These are phyloP conservation scores for Boletales sp. DNA, from an alignment of 768 basidiomycete species.

Conservation along the genomic window DNA sequence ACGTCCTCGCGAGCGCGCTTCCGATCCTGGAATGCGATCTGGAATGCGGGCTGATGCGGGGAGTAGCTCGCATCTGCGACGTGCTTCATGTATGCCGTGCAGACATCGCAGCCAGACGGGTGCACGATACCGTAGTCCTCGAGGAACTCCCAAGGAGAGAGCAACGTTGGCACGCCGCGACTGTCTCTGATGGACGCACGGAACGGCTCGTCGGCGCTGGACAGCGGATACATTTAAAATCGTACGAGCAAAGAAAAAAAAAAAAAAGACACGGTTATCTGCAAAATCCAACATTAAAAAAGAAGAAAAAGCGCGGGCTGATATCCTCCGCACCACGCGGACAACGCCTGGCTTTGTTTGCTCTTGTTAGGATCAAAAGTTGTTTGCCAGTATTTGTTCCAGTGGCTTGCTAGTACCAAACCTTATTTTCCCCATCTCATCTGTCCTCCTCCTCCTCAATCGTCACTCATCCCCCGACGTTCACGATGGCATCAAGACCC, in stretches of 20 bases:
- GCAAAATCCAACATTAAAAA: not conserved
- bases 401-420: constrained; percentile 31
- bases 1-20: constrained; percentile 37
- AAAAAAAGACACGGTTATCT: not conserved
- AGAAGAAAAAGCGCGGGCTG: constrained; percentile 5
- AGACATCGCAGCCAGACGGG: constrained; percentile 36
- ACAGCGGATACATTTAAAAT: constrained; percentile 31
- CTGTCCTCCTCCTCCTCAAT: not conserved
- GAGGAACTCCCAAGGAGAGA: constrained; percentile 39
- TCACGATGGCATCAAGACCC: constrained; percentile 85
- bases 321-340: constrained; percentile 32
- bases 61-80: constrained; percentile 38
- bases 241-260: not conserved
- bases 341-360: constrained; percentile 29
- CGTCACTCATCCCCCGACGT: constrained; percentile 30
- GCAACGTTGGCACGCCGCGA: constrained; percentile 31
- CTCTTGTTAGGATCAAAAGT: constrained; percentile 17
- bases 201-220: constrained; percentile 30
- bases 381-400: constrained; percentile 16
- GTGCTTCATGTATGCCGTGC: constrained; percentile 39
- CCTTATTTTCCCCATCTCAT: constrained; percentile 17
- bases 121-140: constrained; percentile 40
- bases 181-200: constrained; percentile 26
- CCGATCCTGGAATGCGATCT: constrained; percentile 38
- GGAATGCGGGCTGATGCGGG: constrained; percentile 35